These are phyloP conservation scores for Aristolochia californica DNA, from an alignment of 164 flowering plant species.

Conservation along the genomic window DNA sequence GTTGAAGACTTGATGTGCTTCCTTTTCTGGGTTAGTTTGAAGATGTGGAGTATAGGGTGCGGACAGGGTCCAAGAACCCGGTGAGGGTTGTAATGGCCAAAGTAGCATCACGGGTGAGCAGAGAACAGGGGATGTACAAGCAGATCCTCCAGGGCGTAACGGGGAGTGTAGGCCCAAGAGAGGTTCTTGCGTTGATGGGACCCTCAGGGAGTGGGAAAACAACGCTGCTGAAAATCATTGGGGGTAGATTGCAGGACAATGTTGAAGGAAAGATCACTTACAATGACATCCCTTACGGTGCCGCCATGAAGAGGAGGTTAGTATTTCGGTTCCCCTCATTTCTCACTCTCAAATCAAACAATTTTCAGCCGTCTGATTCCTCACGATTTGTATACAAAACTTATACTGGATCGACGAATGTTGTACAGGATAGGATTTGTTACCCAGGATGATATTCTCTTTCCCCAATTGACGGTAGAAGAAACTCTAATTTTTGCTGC, in stretches of 20 bases:
- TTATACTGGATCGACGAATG: background rate
- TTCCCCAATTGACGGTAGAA: constrained; percentile 89
- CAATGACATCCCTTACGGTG: constrained; percentile 63
- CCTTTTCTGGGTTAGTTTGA: constrained; percentile 45
- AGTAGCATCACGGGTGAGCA: constrained; percentile 40
- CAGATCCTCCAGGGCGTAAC: constrained; percentile 74
- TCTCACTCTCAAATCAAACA: no score
- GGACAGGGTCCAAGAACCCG: constrained; percentile 31
- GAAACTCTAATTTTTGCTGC: constrained; percentile 87
- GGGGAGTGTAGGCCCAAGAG: constrained; percentile 85
- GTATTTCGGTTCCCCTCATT: background rate
- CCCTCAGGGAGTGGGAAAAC: constrained; percentile 99
- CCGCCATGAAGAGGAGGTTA: constrained; percentile 82
- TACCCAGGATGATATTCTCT: constrained; percentile 85
- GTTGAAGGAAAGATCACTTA: constrained; percentile 67
- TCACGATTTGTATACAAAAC: no score
- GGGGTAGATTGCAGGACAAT: constrained; percentile 74
- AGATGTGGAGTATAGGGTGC: constrained; percentile 73
- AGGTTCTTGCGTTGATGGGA: constrained; percentile 94
- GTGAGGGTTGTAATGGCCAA: constrained; percentile 52
- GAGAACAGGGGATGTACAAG: constrained; percentile 55
- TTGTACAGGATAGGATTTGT: constrained; percentile 86
- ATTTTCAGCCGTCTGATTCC: background rate
- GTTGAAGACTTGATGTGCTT: background rate
- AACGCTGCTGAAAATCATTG: constrained; percentile 66